Percentiles rank a stretch among this genome's conserved stretches.
Evolutionary conservation across 768 basidiomycete species (phyloP).

Genomic region (Mycena sanguinolenta): DNA sequence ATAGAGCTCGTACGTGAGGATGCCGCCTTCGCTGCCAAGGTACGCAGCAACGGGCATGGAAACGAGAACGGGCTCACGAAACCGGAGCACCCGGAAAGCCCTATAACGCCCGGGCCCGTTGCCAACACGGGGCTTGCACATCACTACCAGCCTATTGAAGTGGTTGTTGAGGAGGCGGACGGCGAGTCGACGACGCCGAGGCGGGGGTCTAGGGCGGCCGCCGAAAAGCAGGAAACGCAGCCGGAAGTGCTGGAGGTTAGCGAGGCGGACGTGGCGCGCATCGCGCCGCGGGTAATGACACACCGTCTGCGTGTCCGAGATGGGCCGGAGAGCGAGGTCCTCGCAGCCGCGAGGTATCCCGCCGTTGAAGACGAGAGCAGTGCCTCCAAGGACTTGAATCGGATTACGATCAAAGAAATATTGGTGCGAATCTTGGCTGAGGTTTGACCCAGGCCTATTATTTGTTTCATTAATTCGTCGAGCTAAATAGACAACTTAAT

Average conservation of each 20-base stretch:
- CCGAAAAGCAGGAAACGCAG: slow-evolving; percentile 28
- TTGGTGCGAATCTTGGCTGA: slow-evolving; percentile 69
- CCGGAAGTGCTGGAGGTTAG: slow-evolving; percentile 68
- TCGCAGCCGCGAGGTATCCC: slow-evolving; percentile 73
- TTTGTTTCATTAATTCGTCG: slow-evolving; percentile 8
- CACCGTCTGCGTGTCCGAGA: slow-evolving; percentile 81
- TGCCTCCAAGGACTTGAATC: slow-evolving; percentile 53
- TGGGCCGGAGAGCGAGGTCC: slow-evolving; percentile 77
- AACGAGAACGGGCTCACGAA: slow-evolving; percentile 34
- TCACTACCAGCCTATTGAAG: slow-evolving; percentile 37
- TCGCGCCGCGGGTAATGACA: slow-evolving; percentile 79
- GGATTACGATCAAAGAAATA: slow-evolving; percentile 73
- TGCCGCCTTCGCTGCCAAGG: slow-evolving; percentile 26
- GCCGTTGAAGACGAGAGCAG: slow-evolving; percentile 47
- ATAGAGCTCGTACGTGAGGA: slow-evolving; percentile 62
- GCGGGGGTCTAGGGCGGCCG: slow-evolving; percentile 16
- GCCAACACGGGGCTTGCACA: slow-evolving; percentile 20
- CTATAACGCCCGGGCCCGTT: not conserved
- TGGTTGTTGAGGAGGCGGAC: slow-evolving; percentile 33
- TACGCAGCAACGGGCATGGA: not conserved
- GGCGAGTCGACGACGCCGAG: slow-evolving; percentile 25
- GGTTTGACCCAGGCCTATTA: slow-evolving; percentile 49
- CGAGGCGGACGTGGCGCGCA: slow-evolving; percentile 81
- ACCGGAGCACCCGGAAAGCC: slow-evolving; percentile 34
- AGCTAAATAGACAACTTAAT: not conserved